Evolutionary conservation across 1,284 basidiomycete genomes (phyloP).

Genomic region (Ceratobasidium sp.): DNA sequence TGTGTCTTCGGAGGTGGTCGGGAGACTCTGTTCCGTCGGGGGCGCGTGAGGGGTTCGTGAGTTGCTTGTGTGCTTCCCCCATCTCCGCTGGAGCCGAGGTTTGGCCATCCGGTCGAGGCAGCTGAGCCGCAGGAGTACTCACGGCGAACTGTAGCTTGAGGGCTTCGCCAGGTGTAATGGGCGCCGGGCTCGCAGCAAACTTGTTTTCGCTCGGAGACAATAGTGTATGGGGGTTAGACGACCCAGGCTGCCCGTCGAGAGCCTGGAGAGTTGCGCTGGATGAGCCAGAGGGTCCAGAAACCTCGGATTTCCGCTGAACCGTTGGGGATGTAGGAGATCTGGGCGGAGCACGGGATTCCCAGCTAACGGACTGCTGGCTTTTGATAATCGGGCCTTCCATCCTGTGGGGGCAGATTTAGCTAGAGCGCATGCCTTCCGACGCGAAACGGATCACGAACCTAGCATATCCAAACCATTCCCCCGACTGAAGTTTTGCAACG

Average conservation of each 20-base stretch:
- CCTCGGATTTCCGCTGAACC: constrained; percentile 32
- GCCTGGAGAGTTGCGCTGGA: constrained; percentile 7
- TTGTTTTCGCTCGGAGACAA: constrained; percentile 62
- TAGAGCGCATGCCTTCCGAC: background rate
- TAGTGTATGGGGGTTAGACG: constrained; percentile 50
- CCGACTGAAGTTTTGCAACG: constrained; percentile 48
- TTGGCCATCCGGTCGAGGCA: constrained; percentile 47
- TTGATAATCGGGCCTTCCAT: constrained; percentile 71
- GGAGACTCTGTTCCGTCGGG: constrained; percentile 7
- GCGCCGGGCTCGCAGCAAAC: constrained; percentile 60
- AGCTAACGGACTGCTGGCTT: constrained; percentile 49
- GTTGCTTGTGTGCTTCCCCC: constrained; percentile 56
- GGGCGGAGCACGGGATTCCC: constrained; percentile 51
- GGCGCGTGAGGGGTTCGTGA: constrained; percentile 40
- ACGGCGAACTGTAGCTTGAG: constrained; percentile 26
- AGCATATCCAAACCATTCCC: constrained; percentile 78
- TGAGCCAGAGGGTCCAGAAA: background rate
- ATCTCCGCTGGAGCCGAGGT: constrained; percentile 70
- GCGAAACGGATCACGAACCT: constrained; percentile 62
- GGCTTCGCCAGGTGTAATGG: constrained; percentile 51
- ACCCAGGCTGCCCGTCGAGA: background rate
- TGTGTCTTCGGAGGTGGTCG: constrained; percentile 27
- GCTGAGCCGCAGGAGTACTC: constrained; percentile 7
- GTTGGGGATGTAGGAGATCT: constrained; percentile 37
- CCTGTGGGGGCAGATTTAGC: constrained; percentile 57